Evolutionary conservation across 441 rosid genomes (phyloP), one percentile per base, ranked within the genome.

Genomic region (Lepidium campestre): DNA sequence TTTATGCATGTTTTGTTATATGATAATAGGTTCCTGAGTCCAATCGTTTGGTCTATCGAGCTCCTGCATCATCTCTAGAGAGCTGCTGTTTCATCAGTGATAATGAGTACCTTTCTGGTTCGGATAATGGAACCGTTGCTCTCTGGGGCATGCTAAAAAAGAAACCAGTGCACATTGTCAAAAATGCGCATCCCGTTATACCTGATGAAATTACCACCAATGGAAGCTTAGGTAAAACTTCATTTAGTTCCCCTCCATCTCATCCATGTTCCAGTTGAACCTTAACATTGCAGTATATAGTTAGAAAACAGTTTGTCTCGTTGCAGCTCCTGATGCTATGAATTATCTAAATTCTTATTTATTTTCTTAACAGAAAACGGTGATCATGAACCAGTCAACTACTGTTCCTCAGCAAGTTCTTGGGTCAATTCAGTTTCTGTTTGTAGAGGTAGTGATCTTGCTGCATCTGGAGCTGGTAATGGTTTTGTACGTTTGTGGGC

Each of bases 401-500:
- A 73, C 66, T 71, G 52, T 65, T 75, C 62, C 15, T 65, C 96
- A 68, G 84, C 84, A 25, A 74, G 67, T 79, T 90, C 96, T 60
- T 94, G 99, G 99, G 97, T 90, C 25, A 83, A 84, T 73, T 86
- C 98, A 52, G 82, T 91, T 6, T 48, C 85, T 70, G 81, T 80
- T 19, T 86, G 95, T 70, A 83, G 94, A 79, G 90, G 90, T 66
- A 88, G 96, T 72, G 98, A 94, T 80, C 91, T 94, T 78, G 96
- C 84, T 14, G 98, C 91, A 58, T 91, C 99, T 52, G 99, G 99
- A 70, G 98, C 99, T 71, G 99, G 98, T 67, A 86, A 82, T 78
- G 98, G 93, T 52, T 80, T 37, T 66, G 87, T 94, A 37, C 85
- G 80, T 55, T 71, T 91, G 65, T 90, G 93, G 97, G 82, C 85